Evolutionary conservation across 1,139 yeast genomes (phyloP).

Genomic region (Kluyveromyces sp.): DNA sequence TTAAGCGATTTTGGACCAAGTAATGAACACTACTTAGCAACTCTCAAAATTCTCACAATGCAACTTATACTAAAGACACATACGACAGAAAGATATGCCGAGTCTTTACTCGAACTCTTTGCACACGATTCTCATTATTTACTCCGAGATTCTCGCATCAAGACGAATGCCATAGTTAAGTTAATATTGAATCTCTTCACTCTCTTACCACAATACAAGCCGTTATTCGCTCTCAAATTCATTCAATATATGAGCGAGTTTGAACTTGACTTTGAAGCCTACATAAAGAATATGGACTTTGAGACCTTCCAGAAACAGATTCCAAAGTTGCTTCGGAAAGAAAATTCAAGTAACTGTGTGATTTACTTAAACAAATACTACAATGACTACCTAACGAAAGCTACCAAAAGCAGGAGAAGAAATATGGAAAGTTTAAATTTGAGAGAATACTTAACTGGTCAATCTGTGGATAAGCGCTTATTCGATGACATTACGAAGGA

Average conservation of each 20-base stretch:
- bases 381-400: background rate
- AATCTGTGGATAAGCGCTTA: background rate
- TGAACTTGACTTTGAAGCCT: conserved; percentile 16
- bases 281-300: conserved; percentile 20
- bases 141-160: conserved; percentile 15
- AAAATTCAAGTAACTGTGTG: background rate
- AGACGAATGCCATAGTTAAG: conserved; percentile 20
- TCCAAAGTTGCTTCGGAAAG: conserved; percentile 1
- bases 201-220: conserved; percentile 15
- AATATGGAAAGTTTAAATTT: background rate
- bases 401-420: background rate
- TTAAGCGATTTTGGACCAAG: conserved; percentile 20
- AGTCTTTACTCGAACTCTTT: conserved; percentile 17
- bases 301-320: conserved; percentile 18
- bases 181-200: conserved; percentile 24
- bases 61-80: conserved; percentile 22
- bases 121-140: conserved; percentile 23
- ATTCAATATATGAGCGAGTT: conserved; percentile 23
- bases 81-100: conserved; percentile 8
- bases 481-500: background rate
- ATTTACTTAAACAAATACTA: conserved; percentile 1
- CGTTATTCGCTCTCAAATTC: conserved; percentile 26
- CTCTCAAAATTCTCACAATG: conserved; percentile 23
- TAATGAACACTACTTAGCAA: conserved; percentile 20
- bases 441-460: background rate